These are phyloP conservation scores for Boechera stricta DNA, from an alignment of 345 rosid genomes.

Conservation along the genomic window DNA sequence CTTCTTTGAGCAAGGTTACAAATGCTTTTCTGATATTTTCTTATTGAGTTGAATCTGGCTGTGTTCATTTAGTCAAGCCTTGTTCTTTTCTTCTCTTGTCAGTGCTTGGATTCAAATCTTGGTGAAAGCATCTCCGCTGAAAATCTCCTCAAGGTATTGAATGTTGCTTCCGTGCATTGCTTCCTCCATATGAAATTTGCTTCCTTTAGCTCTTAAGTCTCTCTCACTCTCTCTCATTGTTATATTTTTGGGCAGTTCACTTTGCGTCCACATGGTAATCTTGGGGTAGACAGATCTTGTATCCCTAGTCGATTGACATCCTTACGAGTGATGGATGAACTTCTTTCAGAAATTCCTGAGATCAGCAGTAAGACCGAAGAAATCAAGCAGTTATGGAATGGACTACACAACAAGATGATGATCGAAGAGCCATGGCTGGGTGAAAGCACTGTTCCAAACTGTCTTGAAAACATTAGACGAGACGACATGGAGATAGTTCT, in stretches of 20 bases:
- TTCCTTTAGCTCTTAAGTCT: slow-evolving; percentile 33
- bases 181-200: slow-evolving; percentile 1
- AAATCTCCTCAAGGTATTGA: slow-evolving; percentile 93
- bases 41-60: slow-evolving; percentile 14
- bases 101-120: slow-evolving; percentile 52
- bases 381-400: slow-evolving; percentile 64
- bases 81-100: slow-evolving; percentile 41
- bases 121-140: slow-evolving; percentile 68
- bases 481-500: slow-evolving; percentile 94
- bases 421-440: slow-evolving; percentile 84
- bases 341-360: slow-evolving; percentile 78
- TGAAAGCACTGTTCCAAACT: slow-evolving; percentile 64
- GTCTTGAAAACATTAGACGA: slow-evolving; percentile 81
- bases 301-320: slow-evolving; percentile 62
- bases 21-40: slow-evolving; percentile 19
- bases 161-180: slow-evolving; percentile 4
- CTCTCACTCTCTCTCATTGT: slow-evolving; percentile 17
- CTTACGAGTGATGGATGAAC: slow-evolving; percentile 61
- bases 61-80: not conserved
- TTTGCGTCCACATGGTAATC: slow-evolving; percentile 87
- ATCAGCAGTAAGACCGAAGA: slow-evolving; percentile 64
- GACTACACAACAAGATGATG: slow-evolving; percentile 47
- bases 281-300: slow-evolving; percentile 84
- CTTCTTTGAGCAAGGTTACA: slow-evolving; percentile 61
- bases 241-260: slow-evolving; percentile 65